These are phyloP conservation scores for Hydnum rufescens DNA, from an alignment of 768 basidiomycete genomes.

Conservation along the genomic window DNA sequence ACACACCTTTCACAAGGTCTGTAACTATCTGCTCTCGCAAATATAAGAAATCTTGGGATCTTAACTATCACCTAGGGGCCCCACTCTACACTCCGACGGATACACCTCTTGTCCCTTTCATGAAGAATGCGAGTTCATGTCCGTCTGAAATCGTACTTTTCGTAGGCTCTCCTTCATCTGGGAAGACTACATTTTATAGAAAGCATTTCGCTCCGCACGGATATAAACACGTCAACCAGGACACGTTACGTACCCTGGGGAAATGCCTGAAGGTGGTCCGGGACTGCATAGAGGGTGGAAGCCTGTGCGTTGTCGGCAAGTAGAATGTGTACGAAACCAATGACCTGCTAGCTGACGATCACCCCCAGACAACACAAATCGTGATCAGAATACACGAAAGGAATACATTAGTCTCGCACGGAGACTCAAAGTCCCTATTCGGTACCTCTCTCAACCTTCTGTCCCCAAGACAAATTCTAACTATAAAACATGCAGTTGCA, in stretches of 20 bases:
- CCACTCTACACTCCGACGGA: slow-evolving; percentile 26
- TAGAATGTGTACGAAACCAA: no score
- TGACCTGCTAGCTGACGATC: not conserved
- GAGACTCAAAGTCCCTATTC: slow-evolving; percentile 30
- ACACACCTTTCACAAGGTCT: slow-evolving; percentile 20
- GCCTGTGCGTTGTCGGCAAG: no score
- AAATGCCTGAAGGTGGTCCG: slow-evolving; percentile 53
- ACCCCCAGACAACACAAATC: slow-evolving; percentile 74
- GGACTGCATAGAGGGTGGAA: slow-evolving; percentile 30
- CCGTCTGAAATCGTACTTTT: slow-evolving; percentile 34
- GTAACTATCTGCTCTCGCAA: slow-evolving; percentile 15
- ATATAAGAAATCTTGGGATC: not conserved
- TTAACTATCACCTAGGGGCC: slow-evolving; percentile 30
- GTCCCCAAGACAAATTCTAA: slow-evolving; percentile 2
- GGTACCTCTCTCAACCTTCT: slow-evolving; percentile 22
- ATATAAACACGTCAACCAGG: slow-evolving; percentile 79
- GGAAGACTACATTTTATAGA: slow-evolving; percentile 68
- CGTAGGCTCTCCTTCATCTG: slow-evolving; percentile 41
- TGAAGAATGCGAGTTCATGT: slow-evolving; percentile 5
- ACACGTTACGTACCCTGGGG: slow-evolving; percentile 48
- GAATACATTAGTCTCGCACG: slow-evolving; percentile 50
- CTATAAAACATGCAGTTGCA: slow-evolving; percentile 29
- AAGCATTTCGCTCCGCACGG: slow-evolving; percentile 42
- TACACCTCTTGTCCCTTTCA: slow-evolving; percentile 19
- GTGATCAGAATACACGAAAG: slow-evolving; percentile 45